phyloP scores from a whole-genome alignment of 768 basidiomycete species.

The Lactifluus subvellereus region DNA sequence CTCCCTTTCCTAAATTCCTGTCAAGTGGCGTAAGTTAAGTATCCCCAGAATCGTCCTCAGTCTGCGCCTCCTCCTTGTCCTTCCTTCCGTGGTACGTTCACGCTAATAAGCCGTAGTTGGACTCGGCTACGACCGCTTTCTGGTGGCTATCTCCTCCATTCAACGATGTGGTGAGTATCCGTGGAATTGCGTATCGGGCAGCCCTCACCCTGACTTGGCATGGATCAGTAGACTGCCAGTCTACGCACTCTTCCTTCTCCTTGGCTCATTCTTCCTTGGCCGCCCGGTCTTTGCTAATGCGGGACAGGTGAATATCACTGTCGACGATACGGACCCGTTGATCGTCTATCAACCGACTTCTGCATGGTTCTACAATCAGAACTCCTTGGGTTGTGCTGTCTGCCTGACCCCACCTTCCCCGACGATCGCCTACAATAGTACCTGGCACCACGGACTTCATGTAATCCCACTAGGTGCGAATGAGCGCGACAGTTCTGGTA shows the following conservation, averaged over 20 bases:
- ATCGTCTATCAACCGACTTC: conserved; percentile 10
- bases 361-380: neutral
- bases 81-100: neutral
- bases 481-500: neutral
- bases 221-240: neutral
- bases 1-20: neutral
- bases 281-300: neutral
- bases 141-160: neutral
- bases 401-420: neutral
- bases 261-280: neutral
- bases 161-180: conserved; percentile 1
- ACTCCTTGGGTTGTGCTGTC: too few species aligned
- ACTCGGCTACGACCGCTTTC: neutral
- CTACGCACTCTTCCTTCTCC: neutral
- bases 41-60: neutral
- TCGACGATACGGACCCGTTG: conserved; percentile 8
- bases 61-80: neutral
- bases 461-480: conserved; percentile 9
- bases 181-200: neutral
- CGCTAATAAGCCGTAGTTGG: neutral
- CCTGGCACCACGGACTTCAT: conserved; percentile 12
- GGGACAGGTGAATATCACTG: conserved; percentile 9
- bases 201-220: neutral
- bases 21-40: conserved; percentile 3
- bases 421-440: conserved; percentile 12